Evolutionary conservation across 352 stramenopile genomes (phyloP).

Genomic region (Elongisporangium prolatum): DNA sequence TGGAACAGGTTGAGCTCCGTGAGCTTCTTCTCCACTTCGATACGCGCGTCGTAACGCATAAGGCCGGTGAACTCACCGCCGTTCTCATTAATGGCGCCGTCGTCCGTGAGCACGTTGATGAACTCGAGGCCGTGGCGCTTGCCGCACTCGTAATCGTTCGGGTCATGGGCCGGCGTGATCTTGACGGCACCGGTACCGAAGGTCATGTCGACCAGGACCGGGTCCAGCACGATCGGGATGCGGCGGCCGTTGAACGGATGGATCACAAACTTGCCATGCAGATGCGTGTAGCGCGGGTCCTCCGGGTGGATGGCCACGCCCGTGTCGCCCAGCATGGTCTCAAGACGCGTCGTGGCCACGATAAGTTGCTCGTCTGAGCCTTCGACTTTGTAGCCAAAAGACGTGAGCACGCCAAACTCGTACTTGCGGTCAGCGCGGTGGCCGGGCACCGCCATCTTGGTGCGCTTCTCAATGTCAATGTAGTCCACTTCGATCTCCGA

Average conservation of each 20-base stretch:
- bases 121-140: slow-evolving; percentile 97
- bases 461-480: slow-evolving; percentile 97
- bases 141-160: slow-evolving; percentile 99
- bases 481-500: slow-evolving; percentile 99
- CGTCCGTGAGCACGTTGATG: slow-evolving; percentile 96
- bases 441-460: slow-evolving; percentile 94
- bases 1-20: slow-evolving; percentile 93
- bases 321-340: slow-evolving; percentile 99
- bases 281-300: slow-evolving; percentile 97
- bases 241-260: slow-evolving; percentile 98
- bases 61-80: slow-evolving; percentile 82
- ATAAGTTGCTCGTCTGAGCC: slow-evolving; percentile 76
- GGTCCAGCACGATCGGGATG: slow-evolving; percentile 97
- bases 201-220: slow-evolving; percentile 96
- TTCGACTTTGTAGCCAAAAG: slow-evolving; percentile 97
- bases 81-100: slow-evolving; percentile 96
- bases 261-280: slow-evolving; percentile 97
- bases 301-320: slow-evolving; percentile 98
- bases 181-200: slow-evolving; percentile 99
- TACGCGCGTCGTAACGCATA: slow-evolving; percentile 89
- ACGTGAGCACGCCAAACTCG: slow-evolving; percentile 98
- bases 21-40: slow-evolving; percentile 89
- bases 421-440: slow-evolving; percentile 96
- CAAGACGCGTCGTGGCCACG: slow-evolving; percentile 94
- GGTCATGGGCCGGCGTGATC: slow-evolving; percentile 98